These are phyloP conservation scores for Penicillium sp. DNA, from an alignment of 2,329 filamentous ascomycete species.

Conservation along the genomic window DNA sequence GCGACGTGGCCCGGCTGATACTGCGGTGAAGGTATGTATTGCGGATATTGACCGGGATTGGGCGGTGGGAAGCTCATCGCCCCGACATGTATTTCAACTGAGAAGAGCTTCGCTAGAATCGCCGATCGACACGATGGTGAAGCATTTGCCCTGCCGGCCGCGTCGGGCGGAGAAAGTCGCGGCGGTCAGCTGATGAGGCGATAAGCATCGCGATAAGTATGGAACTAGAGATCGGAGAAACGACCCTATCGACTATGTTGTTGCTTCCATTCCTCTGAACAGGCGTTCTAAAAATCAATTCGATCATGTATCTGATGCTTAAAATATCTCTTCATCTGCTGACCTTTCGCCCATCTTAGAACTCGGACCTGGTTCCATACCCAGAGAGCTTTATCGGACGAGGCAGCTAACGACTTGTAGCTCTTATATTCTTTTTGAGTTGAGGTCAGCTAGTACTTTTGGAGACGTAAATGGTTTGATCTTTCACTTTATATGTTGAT, in stretches of 20 bases:
- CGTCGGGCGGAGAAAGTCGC: slow-evolving; percentile 38
- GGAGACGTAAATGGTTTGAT: neutral
- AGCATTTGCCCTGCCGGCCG: slow-evolving; percentile 24
- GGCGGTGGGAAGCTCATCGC: slow-evolving; percentile 49
- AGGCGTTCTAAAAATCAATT: too few relatives aligned
- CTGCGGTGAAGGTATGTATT: slow-evolving; percentile 37
- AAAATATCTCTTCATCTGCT: too few relatives aligned
- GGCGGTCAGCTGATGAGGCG: slow-evolving; percentile 29
- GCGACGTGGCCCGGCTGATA: slow-evolving; percentile 40
- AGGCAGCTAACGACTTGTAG: neutral
- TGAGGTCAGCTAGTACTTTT: too few relatives aligned
- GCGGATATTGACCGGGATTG: slow-evolving; percentile 44
- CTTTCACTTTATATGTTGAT: neutral
- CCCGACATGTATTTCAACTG: slow-evolving; percentile 33
- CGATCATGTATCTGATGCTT: too few relatives aligned
- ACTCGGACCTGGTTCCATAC: too few relatives aligned
- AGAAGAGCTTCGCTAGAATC: slow-evolving; percentile 17
- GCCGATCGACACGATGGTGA: slow-evolving; percentile 16
- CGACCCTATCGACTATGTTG: too few relatives aligned
- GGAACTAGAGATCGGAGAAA: too few relatives aligned
- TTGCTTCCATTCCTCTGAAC: too few relatives aligned
- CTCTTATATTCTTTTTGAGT: too few relatives aligned
- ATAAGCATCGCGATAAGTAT: slow-evolving; percentile 19
- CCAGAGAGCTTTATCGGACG: too few relatives aligned
- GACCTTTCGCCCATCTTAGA: too few relatives aligned